phyloP scores from a whole-genome alignment of 371 early-diverging fungal genomes.

The Blakeslea trispora region DNA sequence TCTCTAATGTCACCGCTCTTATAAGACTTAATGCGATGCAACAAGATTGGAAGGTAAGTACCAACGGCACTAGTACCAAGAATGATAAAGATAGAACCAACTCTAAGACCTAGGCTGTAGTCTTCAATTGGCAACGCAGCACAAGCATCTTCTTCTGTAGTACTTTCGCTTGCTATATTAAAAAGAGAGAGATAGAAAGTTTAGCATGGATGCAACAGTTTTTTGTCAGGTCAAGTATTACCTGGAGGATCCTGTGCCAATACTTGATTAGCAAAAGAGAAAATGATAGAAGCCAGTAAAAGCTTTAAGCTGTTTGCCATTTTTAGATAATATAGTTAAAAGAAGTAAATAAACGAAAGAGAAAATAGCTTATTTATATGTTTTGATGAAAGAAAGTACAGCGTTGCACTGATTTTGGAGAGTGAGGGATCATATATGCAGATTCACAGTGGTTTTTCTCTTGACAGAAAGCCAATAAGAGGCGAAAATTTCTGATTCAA shows the following conservation, averaged over 20 bases:
- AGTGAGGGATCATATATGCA: slow-evolving; percentile 4
- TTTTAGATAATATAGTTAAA: background rate
- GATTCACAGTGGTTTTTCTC: too few relatives aligned
- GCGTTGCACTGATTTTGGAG: background rate
- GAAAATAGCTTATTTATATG: background rate
- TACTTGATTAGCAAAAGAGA: background rate
- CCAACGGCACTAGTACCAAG: slow-evolving; percentile 30
- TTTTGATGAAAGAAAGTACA: background rate
- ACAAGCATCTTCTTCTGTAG: slow-evolving; percentile 10
- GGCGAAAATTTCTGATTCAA: slow-evolving; percentile 21
- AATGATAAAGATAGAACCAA: slow-evolving; percentile 33
- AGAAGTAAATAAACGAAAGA: background rate
- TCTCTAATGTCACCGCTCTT: slow-evolving; percentile 20
- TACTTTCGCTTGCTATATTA: slow-evolving; percentile 1
- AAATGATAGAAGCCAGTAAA: background rate
- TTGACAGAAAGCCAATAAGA: slow-evolving; percentile 19
- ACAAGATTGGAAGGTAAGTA: slow-evolving; percentile 28
- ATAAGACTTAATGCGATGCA: slow-evolving; percentile 25
- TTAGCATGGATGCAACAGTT: background rate
- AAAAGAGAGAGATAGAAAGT: slow-evolving; percentile 4
- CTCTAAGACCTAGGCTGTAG: slow-evolving; percentile 25
- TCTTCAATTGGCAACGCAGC: slow-evolving; percentile 11
- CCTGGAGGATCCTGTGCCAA: background rate
- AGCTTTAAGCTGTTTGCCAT: background rate
- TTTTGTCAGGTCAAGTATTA: background rate